A percentile compares a stretch with the other conserved stretches of the same genome.
These are phyloP conservation scores for Chlorella sorokiniana DNA, from an alignment of 139 green algal genomes.

Conservation along the genomic window DNA sequence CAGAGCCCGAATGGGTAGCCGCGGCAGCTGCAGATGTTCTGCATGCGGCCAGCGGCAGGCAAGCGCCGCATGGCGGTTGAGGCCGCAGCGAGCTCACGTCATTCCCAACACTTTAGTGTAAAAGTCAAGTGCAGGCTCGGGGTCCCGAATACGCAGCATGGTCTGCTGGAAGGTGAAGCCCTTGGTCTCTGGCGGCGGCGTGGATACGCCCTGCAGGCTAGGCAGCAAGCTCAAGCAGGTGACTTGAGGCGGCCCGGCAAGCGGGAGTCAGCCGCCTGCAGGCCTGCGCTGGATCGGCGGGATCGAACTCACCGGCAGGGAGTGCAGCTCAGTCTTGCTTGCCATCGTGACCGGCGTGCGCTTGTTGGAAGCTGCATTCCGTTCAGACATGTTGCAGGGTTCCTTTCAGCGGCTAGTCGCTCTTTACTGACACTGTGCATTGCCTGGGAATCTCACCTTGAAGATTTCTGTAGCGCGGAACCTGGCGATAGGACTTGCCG, in stretches of 20 bases:
- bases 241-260: background rate
- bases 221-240: background rate
- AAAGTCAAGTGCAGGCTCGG: constrained; percentile 77
- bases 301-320: background rate
- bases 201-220: constrained; percentile 11
- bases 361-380: background rate
- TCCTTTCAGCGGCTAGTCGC: no score
- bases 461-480: no score
- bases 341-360: constrained; percentile 3
- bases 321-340: background rate
- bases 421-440: no score
- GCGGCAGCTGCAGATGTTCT: background rate
- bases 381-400: no score
- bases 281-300: no score
- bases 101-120: constrained; percentile 88
- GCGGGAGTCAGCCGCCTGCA: no score
- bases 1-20: no score
- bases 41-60: background rate
- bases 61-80: background rate
- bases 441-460: no score
- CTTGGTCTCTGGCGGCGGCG: constrained; percentile 55
- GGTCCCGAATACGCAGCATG: constrained; percentile 87
- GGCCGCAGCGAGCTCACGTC: constrained; percentile 31
- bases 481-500: no score
- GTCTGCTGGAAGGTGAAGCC: constrained; percentile 85